Conservation (phyloP, 2,329 filamentous ascomycete species). For the Pseudodiploospora longispora region DNA sequence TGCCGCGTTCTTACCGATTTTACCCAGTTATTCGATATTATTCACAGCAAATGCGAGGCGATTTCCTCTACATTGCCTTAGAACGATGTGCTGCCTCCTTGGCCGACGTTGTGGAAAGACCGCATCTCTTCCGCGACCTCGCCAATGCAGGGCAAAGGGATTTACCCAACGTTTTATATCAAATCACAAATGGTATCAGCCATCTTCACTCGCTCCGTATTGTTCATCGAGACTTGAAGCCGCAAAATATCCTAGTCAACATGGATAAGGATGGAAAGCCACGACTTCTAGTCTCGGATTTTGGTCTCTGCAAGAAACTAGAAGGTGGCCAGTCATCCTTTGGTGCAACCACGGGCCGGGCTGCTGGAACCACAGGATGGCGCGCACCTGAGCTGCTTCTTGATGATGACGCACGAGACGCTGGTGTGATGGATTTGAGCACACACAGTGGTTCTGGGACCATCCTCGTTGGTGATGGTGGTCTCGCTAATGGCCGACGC, state of each 20-base stretch:
- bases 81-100: conserved; percentile 91
- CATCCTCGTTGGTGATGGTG: conserved; percentile 48
- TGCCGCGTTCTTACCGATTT: not conserved
- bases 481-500: conserved; percentile 53
- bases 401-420: conserved; percentile 59
- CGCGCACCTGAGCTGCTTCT: conserved; percentile 88
- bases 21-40: conserved; percentile 81
- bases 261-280: conserved; percentile 62
- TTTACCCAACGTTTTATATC: conserved; percentile 70
- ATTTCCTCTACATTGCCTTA: conserved; percentile 92
- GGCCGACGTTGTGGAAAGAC: conserved; percentile 81
- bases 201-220: conserved; percentile 89
- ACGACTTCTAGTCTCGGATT: conserved; percentile 92
- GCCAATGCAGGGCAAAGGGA: conserved; percentile 67
- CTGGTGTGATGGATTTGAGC: conserved; percentile 39
- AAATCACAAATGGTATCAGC: conserved; percentile 81
- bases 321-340: conserved; percentile 93
- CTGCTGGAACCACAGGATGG: conserved; percentile 91
- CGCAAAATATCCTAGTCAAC: conserved; percentile 89
- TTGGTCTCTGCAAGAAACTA: conserved; percentile 94
- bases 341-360: conserved; percentile 86
- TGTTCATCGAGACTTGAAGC: conserved; percentile 94
- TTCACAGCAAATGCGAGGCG: conserved; percentile 78
- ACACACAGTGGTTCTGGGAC: conserved; percentile 54
- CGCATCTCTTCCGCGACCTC: conserved; percentile 56